Base-by-base conservation (phyloP, 768 basidiomycete species). In the Mycena metata region DNA sequence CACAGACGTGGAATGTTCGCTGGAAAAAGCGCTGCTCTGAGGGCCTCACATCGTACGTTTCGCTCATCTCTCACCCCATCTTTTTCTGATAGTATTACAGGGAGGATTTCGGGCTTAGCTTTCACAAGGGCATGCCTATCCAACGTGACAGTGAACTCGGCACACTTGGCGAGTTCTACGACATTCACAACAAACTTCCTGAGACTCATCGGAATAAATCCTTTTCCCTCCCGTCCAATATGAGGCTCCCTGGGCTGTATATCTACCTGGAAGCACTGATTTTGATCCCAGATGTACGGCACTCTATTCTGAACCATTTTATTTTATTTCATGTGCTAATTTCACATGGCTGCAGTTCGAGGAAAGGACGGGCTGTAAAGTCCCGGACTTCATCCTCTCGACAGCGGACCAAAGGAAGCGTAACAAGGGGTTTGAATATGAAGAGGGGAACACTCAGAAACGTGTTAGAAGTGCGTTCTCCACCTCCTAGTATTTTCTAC, bases 81-180 rank as follows among this genome's bases (percentile, higher is more conserved):
- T 7, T 17, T 46, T 46, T 46, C 45, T 46, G 45, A 46, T 46
- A 5, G 5, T 17, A 6, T 46, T 46, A 6, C 21, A 46, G 45
- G 45, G 45, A 46, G 45, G 5, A 46, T 46, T 46, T 46, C 8
- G 16, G 6, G 21, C 45, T 46, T 15, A 46, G 16, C 45, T 46
- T 46, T 15, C 45, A 46, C 45, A 46, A 46, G 16, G 45, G 45
- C 45, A 46, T 46, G 8, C 16, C 45, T 46, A 5, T 46, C 16
- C 45, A 46, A 17, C 45, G 45, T 46, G 56, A 65, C 35, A 58
- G 64, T n/a, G 24, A 5, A 6, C 54, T 65, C 13, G 47, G 55
- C n/a, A 65, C 64, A 23, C 24, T 65, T 41, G 64, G 55, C 54
- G 64, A 65, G 46, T 65, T 65, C 39, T 65, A 58, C n/a, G 64